Percentiles rank a stretch among this genome's conserved stretches.
phyloP scores from a whole-genome alignment of 306 rosid species.

The Mimosa pudica region DNA sequence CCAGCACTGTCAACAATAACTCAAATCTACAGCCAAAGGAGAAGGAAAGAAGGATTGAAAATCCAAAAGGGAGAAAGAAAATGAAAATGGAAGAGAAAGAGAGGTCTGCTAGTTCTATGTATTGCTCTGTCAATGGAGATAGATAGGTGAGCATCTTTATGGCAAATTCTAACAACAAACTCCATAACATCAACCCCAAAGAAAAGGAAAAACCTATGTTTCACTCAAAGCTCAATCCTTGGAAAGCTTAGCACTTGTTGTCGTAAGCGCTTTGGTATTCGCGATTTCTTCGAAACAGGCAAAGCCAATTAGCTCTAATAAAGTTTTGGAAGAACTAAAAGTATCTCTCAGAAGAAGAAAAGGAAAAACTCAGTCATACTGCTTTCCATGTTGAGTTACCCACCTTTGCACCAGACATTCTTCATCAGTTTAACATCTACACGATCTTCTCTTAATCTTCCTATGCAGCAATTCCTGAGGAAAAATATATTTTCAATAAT shows the following conservation, averaged over 20 bases:
- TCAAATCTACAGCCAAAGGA: conserved; percentile 38
- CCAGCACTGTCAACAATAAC: conserved; percentile 31
- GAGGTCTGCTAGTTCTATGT: conserved; percentile 44
- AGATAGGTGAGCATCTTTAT: conserved; percentile 44
- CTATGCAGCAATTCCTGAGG: conserved; percentile 81
- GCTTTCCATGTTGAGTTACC: conserved; percentile 43
- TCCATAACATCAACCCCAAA: conserved; percentile 58
- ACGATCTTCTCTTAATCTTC: conserved; percentile 46
- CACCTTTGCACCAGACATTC: conserved; percentile 45
- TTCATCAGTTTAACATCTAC: conserved; percentile 42
- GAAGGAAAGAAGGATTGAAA: conserved; percentile 29
- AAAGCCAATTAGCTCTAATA: conserved; percentile 58
- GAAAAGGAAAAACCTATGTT: conserved; percentile 52
- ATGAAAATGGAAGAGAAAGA: conserved; percentile 28
- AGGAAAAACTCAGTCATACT: conserved; percentile 9
- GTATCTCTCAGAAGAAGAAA: conserved; percentile 41
- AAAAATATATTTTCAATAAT: conserved; percentile 34
- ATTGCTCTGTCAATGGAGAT: conserved; percentile 43
- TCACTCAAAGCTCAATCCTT: conserved; percentile 57
- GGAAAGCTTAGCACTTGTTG: conserved; percentile 40
- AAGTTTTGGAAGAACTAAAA: conserved; percentile 44
- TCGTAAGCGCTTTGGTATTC: conserved; percentile 48
- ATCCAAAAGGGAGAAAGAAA: background rate
- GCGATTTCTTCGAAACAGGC: conserved; percentile 49
- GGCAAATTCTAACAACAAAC: conserved; percentile 45